Evolutionary conservation across 2,329 filamentous ascomycete species (phyloP).

Genomic region (Aspergillus spinulosporus): DNA sequence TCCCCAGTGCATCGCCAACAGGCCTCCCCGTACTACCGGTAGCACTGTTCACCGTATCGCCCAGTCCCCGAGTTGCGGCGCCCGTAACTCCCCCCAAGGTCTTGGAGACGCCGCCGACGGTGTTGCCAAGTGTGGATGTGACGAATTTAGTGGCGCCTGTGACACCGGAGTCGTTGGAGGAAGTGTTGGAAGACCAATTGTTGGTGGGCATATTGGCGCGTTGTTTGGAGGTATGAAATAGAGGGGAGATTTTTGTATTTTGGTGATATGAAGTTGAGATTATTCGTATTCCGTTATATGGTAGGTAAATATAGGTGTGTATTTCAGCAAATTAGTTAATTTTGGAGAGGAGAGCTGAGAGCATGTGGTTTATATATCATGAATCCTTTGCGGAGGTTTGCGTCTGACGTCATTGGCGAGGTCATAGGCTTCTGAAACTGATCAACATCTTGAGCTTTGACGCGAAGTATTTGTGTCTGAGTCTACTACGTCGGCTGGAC

Average conservation of each 20-base stretch:
- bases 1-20: slow-evolving; percentile 57
- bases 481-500: no score
- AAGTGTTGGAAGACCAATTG: not conserved
- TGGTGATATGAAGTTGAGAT: not conserved
- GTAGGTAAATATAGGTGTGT: not conserved
- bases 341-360: not conserved
- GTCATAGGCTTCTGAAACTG: not conserved
- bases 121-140: slow-evolving; percentile 58
- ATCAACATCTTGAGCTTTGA: not conserved
- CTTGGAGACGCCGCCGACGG: slow-evolving; percentile 54
- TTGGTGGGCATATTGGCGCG: slow-evolving; percentile 10
- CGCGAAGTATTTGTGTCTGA: not conserved
- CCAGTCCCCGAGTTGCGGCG: slow-evolving; percentile 58
- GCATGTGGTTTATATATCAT: not conserved
- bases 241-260: not conserved
- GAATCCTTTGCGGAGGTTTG: not conserved
- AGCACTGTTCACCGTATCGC: slow-evolving; percentile 56
- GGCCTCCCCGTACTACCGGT: slow-evolving; percentile 58
- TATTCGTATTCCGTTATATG: not conserved
- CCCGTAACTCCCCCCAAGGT: slow-evolving; percentile 57
- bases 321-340: not conserved
- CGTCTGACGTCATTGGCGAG: slow-evolving; percentile 9
- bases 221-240: not conserved
- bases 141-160: slow-evolving; percentile 57
- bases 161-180: slow-evolving; percentile 41